These are phyloP conservation scores for Wallemia mellicola DNA, from an alignment of 1,284 basidiomycete species.

Conservation along the genomic window DNA sequence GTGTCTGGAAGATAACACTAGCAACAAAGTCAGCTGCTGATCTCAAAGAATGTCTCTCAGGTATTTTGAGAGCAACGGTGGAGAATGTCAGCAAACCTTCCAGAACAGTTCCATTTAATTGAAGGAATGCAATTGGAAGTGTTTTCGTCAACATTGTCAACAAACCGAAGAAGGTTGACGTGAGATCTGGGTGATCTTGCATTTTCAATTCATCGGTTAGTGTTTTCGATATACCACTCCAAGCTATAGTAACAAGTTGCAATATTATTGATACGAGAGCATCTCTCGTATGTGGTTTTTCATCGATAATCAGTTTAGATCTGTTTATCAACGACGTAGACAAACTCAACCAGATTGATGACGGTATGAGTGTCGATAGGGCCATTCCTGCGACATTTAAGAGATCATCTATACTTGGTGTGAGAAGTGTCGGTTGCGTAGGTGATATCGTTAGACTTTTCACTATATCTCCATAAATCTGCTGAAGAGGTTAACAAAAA, in stretches of 20 bases:
- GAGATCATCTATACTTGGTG: slow-evolving; percentile 43
- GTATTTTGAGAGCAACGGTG: slow-evolving; percentile 34
- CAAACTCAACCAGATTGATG: slow-evolving; percentile 51
- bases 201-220: not conserved
- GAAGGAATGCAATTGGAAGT: slow-evolving; percentile 38
- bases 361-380: slow-evolving; percentile 31
- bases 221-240: not conserved
- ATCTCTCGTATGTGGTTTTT: not conserved
- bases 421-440: slow-evolving; percentile 38
- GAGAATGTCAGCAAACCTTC: slow-evolving; percentile 42
- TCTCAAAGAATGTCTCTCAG: slow-evolving; percentile 61
- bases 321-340: slow-evolving; percentile 46
- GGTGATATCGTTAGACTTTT: slow-evolving; percentile 46
- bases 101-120: slow-evolving; percentile 31
- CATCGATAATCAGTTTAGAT: slow-evolving; percentile 20
- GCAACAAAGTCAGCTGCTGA: slow-evolving; percentile 54
- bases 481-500: slow-evolving; percentile 1
- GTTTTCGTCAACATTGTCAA: slow-evolving; percentile 38
- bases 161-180: slow-evolving; percentile 57
- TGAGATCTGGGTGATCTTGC: slow-evolving; percentile 42
- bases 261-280: not conserved
- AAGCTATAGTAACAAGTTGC: not conserved
- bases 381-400: slow-evolving; percentile 46
- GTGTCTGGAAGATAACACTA: not conserved
- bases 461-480: slow-evolving; percentile 49